Evolutionary conservation across 192 early-diverging fungal species (phyloP).

Genomic region (Backusella tarrabulga): DNA sequence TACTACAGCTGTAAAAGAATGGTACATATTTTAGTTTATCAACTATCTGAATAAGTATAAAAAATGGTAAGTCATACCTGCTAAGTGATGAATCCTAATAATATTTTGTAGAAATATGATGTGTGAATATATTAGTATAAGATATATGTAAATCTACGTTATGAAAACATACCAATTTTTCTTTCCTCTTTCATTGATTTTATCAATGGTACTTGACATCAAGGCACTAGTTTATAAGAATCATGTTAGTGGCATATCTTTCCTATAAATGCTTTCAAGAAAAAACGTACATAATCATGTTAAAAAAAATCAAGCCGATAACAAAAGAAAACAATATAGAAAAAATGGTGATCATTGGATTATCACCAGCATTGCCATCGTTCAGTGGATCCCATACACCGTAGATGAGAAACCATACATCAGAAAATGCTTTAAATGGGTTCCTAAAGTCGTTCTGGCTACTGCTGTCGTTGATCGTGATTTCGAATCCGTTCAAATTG

Average conservation of each 20-base stretch:
- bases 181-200: neutral
- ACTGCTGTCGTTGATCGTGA: neutral
- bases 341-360: neutral
- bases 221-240: neutral
- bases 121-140: neutral
- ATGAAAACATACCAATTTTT: neutral
- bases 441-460: neutral
- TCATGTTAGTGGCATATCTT: no score
- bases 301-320: slow-evolving; percentile 4
- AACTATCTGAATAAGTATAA: no score
- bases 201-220: slow-evolving; percentile 10
- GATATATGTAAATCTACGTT: no score
- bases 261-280: no score
- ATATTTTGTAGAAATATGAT: neutral
- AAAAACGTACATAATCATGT: slow-evolving; percentile 17
- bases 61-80: slow-evolving; percentile 6
- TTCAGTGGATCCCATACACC: slow-evolving; percentile 13
- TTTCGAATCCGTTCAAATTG: neutral
- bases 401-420: slow-evolving; percentile 10
- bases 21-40: no score
- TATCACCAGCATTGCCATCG: neutral
- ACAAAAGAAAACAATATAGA: neutral
- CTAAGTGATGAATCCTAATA: neutral
- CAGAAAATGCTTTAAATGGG: neutral
- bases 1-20: neutral